Percentiles rank a stretch among this genome's conserved stretches.
These are phyloP conservation scores for Aureobasidium uvarum DNA, from an alignment of 2,329 filamentous ascomycete genomes.

Conservation along the genomic window DNA sequence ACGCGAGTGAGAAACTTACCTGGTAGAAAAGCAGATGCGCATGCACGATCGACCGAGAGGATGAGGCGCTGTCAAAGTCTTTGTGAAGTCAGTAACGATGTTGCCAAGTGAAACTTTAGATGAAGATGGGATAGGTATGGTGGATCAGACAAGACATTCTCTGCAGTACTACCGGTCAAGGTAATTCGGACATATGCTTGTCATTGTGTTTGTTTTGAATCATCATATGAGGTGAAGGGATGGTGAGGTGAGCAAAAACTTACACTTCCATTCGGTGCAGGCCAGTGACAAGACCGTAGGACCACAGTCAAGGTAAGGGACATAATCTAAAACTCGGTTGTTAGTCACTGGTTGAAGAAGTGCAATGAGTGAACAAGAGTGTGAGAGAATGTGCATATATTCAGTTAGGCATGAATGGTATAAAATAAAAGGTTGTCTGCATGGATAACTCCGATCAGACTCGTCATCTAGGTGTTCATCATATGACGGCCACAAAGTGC, in stretches of 20 bases:
- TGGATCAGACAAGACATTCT: slow-evolving; percentile 33
- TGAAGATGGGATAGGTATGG: background rate
- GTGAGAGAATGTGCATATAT: slow-evolving; percentile 18
- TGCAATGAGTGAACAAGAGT: slow-evolving; percentile 30
- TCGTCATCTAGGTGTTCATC: slow-evolving; percentile 44
- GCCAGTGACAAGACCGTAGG: background rate
- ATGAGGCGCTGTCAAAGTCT: background rate
- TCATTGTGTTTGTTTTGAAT: slow-evolving; percentile 38
- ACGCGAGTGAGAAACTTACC: slow-evolving; percentile 20
- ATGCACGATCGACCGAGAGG: background rate
- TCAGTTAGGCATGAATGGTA: slow-evolving; percentile 41
- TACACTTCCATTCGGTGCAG: background rate
- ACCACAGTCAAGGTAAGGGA: background rate
- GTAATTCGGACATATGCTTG: slow-evolving; percentile 45
- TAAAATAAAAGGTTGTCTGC: slow-evolving; percentile 39
- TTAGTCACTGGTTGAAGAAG: slow-evolving; percentile 13
- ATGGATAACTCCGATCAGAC: slow-evolving; percentile 42
- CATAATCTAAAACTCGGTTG: slow-evolving; percentile 14
- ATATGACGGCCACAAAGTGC: slow-evolving; percentile 30
- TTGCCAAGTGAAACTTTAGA: slow-evolving; percentile 36
- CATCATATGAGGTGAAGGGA: slow-evolving; percentile 34
- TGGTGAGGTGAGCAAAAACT: slow-evolving; percentile 7
- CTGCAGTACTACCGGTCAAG: slow-evolving; percentile 40
- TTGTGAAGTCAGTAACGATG: slow-evolving; percentile 26
- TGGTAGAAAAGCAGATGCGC: background rate